Evolutionary conservation across 106 monocot genomes (phyloP).

Genomic region (Chionographis japonica): DNA sequence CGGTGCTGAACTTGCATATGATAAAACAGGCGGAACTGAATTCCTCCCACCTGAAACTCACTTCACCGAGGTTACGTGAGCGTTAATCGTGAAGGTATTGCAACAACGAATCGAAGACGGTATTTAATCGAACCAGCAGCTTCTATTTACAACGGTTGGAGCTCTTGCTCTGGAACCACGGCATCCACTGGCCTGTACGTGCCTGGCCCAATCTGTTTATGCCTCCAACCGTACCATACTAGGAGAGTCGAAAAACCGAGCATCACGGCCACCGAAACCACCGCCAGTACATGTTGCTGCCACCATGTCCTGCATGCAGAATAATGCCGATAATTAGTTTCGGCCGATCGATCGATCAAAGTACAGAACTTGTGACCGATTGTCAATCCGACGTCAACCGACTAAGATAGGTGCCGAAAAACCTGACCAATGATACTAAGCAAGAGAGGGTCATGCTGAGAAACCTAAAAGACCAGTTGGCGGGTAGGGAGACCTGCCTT

Average conservation of each 20-base stretch:
- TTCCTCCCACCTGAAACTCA: neutral
- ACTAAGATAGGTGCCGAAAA: no score
- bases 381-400: no score
- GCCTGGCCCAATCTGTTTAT: constrained; percentile 14
- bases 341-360: no score
- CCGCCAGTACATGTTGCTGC: constrained; percentile 38
- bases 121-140: neutral
- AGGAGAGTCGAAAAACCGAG: constrained; percentile 30
- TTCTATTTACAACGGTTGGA: constrained; percentile 47
- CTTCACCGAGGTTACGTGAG: neutral
- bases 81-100: neutral
- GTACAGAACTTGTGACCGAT: no score
- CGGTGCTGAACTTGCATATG: no score
- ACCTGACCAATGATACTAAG: no score
- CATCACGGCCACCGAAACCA: constrained; percentile 18
- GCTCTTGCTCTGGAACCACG: constrained; percentile 60
- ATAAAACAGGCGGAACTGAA: neutral
- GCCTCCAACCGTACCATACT: constrained; percentile 43
- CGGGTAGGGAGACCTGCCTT: no score
- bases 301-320: constrained; percentile 44
- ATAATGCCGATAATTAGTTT: no score
- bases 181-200: constrained; percentile 52
- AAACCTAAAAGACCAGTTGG: no score
- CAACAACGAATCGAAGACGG: constrained; percentile 2
- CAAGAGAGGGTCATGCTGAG: no score